Evolutionary conservation across 352 stramenopile genomes (phyloP), one percentile per base, ranked within the genome.

Genomic region (Phytophthora litchii): DNA sequence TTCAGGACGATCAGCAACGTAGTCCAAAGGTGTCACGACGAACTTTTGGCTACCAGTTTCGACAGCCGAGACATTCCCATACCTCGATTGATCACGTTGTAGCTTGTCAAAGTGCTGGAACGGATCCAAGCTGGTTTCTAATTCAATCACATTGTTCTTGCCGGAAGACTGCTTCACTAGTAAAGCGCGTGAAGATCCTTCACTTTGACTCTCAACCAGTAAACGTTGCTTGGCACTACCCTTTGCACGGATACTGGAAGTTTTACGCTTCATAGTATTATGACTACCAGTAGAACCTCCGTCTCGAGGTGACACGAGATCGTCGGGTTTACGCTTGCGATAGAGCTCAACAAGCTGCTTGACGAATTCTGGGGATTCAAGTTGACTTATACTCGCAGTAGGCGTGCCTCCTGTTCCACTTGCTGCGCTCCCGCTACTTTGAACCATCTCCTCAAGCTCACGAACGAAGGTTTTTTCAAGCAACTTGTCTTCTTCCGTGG

Each of bases 261-360:
- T 42, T 13, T 45, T 16, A 10, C 61, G 63, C 31, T 68, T 81
- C 14, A 37, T 34, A 0, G 50, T 46, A 0, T 54, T 66, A 3
- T 54, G 31, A 0, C 60, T 41, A 16, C 23, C 23, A 5, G 23
- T 27, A 27, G 41, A 48, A 20, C 17, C 20, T 31, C 50, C 57
- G 36, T 67, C 57, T 48, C 46, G 44, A 21, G 35, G 5, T 16
- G 19, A 4, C 14, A 75, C 23, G 1, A 81, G 27, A 35, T 87
- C 81, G 23, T 94, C 84, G 0, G 46, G 49, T 16, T 88, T 89
- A 23, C 83, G 79, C 45, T 88, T 90, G 54, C 83, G 83, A 52
- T 84, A 97, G 1, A 96, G 61, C 21, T 92, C 82, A 4, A 86
- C 35, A 35, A 97, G 62, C 13, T 87, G 70, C 41, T 89, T 90